Conservation (phyloP, 495 filamentous ascomycete genomes). For the Penicillium alfredii region DNA sequence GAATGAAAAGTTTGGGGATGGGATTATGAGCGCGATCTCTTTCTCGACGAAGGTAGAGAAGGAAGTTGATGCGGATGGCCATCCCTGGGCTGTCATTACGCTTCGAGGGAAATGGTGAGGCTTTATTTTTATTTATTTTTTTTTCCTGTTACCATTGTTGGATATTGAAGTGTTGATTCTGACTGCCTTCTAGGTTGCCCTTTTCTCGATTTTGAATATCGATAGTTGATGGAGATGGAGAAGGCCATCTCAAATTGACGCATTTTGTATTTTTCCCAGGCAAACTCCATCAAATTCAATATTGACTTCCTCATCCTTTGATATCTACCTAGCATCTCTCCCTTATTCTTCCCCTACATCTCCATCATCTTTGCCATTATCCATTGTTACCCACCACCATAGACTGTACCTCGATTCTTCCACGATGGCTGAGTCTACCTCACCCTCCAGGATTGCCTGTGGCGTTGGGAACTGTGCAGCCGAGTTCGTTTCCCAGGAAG, state of each 20-base stretch:
- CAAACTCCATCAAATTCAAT: background rate
- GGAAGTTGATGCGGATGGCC: conserved; percentile 80
- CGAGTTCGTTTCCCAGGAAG: too few species aligned
- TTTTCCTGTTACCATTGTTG: too few species aligned
- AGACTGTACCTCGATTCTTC: too few species aligned
- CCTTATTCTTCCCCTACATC: too few species aligned
- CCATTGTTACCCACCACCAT: too few species aligned
- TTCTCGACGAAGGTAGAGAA: conserved; percentile 95
- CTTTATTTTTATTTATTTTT: background rate
- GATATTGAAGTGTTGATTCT: background rate
- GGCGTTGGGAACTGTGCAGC: too few species aligned
- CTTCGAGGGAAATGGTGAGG: conserved; percentile 86
- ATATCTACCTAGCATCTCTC: too few species aligned
- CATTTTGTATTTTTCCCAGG: too few species aligned
- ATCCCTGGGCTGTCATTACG: conserved; percentile 84
- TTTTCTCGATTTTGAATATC: conserved; percentile 62
- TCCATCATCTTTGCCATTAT: too few species aligned
- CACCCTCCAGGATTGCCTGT: too few species aligned
- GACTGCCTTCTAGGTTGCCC: conserved; percentile 48
- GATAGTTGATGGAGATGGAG: conserved; percentile 1
- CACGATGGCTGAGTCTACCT: too few species aligned
- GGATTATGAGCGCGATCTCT: conserved; percentile 95
- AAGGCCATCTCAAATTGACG: too few species aligned
- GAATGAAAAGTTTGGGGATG: conserved; percentile 99
- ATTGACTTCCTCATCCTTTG: background rate